Conservation (phyloP, 2,329 filamentous ascomycete genomes). For the Botryosphaeria dothidea region DNA sequence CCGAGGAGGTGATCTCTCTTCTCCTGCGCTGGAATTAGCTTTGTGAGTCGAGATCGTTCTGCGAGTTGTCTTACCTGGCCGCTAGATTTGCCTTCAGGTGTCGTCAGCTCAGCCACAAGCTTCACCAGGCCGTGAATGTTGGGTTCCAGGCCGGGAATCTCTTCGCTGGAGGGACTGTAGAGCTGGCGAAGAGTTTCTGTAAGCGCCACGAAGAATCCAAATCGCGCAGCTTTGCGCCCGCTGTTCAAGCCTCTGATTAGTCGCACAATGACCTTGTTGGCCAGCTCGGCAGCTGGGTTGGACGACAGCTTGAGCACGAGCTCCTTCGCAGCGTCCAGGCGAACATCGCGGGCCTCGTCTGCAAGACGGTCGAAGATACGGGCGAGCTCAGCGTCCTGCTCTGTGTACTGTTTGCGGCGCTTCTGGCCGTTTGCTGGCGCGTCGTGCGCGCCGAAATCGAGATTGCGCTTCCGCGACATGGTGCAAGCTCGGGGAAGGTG, state of each 20-base stretch:
- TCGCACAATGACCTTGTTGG: conserved; percentile 43
- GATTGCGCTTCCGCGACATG: conserved; percentile 19
- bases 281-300: conserved; percentile 38
- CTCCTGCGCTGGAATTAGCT: conserved; percentile 61
- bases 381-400: conserved; percentile 44
- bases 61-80: conserved; percentile 49
- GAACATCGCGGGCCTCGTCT: conserved; percentile 45
- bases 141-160: conserved; percentile 36
- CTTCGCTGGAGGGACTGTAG: conserved; percentile 50
- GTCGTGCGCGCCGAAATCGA: conserved; percentile 17
- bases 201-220: conserved; percentile 87
- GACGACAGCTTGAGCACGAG: conserved; percentile 45
- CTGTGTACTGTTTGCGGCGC: conserved; percentile 38
- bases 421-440: conserved; percentile 28
- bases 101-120: conserved; percentile 55
- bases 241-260: conserved; percentile 88
- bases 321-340: conserved; percentile 47
- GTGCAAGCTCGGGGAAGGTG: background rate
- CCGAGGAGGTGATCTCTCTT: conserved; percentile 84
- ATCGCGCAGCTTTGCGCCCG: conserved; percentile 80
- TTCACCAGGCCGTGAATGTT: conserved; percentile 48
- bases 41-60: background rate
- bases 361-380: conserved; percentile 50
- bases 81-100: conserved; percentile 52
- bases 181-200: conserved; percentile 76